These are phyloP conservation scores for Kandelia obovata DNA, from an alignment of 345 rosid genomes.

Conservation along the genomic window DNA sequence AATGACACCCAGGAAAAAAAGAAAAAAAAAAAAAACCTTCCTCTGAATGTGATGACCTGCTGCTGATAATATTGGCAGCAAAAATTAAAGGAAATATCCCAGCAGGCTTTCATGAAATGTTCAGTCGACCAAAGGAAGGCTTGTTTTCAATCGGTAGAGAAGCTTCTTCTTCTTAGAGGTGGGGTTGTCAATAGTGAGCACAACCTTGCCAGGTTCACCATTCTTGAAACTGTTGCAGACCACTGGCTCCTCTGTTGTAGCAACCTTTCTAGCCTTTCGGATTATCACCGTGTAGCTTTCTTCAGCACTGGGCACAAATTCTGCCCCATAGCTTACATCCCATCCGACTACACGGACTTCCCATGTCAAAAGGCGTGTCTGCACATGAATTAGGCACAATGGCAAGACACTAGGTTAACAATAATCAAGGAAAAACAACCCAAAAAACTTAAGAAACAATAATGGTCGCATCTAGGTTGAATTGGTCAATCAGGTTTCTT, in stretches of 20 bases:
- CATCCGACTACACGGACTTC: conserved; percentile 33
- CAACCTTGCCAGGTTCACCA: conserved; percentile 28
- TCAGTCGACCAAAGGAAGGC: background rate
- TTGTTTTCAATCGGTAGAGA: conserved; percentile 26
- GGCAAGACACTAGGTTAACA: background rate
- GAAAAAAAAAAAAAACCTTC: too few relatives aligned
- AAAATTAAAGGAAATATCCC: background rate
- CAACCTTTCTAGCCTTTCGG: conserved; percentile 23
- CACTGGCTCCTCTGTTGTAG: conserved; percentile 17
- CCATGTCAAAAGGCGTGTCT: conserved; percentile 23
- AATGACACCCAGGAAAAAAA: too few relatives aligned
- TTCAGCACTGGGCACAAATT: conserved; percentile 25
- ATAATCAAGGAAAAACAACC: background rate
- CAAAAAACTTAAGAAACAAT: background rate
- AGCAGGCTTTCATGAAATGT: background rate
- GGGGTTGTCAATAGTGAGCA: conserved; percentile 27
- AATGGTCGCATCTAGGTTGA: background rate
- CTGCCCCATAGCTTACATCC: conserved; percentile 33
- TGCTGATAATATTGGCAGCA: background rate
- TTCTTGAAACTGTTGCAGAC: conserved; percentile 20
- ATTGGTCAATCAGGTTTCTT: background rate
- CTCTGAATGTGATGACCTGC: too few relatives aligned
- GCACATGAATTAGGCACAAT: background rate
- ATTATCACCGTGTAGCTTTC: conserved; percentile 28
- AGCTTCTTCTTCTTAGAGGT: conserved; percentile 32